These are phyloP conservation scores for sweet orange (Citrus sinensis) DNA, from an alignment of 345 rosid genomes.

Conservation along the genomic window DNA sequence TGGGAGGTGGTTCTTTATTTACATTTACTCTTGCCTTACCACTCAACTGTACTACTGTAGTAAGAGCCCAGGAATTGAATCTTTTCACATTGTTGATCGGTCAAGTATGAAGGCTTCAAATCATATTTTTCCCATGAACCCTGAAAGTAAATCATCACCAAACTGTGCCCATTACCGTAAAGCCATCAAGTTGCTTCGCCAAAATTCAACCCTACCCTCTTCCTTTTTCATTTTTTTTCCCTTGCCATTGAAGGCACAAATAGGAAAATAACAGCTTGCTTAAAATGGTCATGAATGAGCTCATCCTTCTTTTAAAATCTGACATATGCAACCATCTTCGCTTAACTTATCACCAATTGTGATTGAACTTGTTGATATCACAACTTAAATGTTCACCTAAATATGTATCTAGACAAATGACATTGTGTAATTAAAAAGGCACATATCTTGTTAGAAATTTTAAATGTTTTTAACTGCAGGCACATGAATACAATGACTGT, in stretches of 20 bases:
- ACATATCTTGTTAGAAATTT: slow-evolving; percentile 27
- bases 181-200: slow-evolving; percentile 19
- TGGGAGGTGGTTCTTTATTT: slow-evolving; percentile 9
- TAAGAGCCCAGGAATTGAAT: not conserved
- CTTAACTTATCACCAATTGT: not conserved
- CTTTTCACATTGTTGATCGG: slow-evolving; percentile 5
- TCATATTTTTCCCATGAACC: slow-evolving; percentile 17
- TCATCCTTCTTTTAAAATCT: not conserved
- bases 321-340: not conserved
- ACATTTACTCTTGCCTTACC: not conserved
- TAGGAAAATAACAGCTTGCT: slow-evolving; percentile 4
- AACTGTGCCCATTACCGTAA: slow-evolving; percentile 6
- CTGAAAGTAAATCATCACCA: not conserved
- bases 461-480: slow-evolving; percentile 34
- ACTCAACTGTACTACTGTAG: not conserved
- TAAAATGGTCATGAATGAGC: not conserved
- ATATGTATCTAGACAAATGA: slow-evolving; percentile 10
- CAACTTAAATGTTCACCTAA: slow-evolving; percentile 15
- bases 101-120: not conserved
- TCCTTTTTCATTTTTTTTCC: not conserved
- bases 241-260: slow-evolving; percentile 26
- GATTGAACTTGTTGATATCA: not conserved
- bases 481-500: slow-evolving; percentile 44
- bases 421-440: not conserved
- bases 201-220: not conserved